Evolutionary conservation across 2,329 filamentous ascomycete genomes (phyloP).

Genomic region (Phyllosticta ampelicida): DNA sequence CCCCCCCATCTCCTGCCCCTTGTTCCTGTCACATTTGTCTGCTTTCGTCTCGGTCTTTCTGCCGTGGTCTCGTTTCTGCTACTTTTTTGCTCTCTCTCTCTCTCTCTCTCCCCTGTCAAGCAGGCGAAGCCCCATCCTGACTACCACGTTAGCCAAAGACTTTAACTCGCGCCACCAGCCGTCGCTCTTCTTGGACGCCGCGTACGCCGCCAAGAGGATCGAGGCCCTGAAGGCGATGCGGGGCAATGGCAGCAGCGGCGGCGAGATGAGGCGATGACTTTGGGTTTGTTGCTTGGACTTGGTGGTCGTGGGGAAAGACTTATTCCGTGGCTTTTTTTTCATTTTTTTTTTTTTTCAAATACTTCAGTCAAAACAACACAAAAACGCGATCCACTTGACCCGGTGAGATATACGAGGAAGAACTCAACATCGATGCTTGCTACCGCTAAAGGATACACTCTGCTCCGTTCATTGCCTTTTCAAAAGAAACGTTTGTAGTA

Average conservation of each 20-base stretch:
- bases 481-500: neutral
- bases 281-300: neutral
- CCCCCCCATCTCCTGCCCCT: too few species aligned
- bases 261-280: neutral
- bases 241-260: neutral
- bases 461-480: neutral
- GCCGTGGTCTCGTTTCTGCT: too few species aligned
- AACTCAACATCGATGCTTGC: neutral
- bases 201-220: neutral
- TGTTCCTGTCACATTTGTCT: too few species aligned
- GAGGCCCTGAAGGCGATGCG: neutral
- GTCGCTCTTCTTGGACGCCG: slow-evolving; percentile 3
- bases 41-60: too few species aligned
- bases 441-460: neutral
- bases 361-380: neutral
- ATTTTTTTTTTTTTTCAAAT: neutral
- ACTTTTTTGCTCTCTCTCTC: neutral
- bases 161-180: slow-evolving; percentile 2
- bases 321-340: too few species aligned
- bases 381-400: neutral
- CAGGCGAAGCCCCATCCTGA: neutral
- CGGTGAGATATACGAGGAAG: neutral
- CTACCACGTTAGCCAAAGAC: neutral
- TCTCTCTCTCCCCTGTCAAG: neutral
- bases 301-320: too few species aligned